These are phyloP conservation scores for Albugo candida DNA, from an alignment of 352 stramenopile genomes.

Conservation along the genomic window DNA sequence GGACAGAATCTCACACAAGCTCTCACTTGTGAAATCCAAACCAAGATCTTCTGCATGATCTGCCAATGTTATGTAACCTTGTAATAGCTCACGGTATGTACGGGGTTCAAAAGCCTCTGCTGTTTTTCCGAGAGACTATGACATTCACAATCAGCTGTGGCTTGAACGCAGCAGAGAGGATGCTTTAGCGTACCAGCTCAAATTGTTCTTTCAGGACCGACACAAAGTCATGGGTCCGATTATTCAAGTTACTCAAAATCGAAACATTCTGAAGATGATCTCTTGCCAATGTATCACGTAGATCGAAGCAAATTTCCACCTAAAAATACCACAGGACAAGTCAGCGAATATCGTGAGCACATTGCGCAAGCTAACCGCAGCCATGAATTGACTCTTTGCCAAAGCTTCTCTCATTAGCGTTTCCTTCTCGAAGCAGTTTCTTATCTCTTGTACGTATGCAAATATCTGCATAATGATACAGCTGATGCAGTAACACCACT, in stretches of 20 bases:
- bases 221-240: slow-evolving; percentile 57
- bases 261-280: slow-evolving; percentile 26
- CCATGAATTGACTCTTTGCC: slow-evolving; percentile 40
- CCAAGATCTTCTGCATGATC: slow-evolving; percentile 56
- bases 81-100: slow-evolving; percentile 63
- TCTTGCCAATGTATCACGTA: slow-evolving; percentile 25
- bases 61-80: slow-evolving; percentile 57
- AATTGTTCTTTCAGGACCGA: slow-evolving; percentile 49
- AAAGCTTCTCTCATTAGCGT: slow-evolving; percentile 52
- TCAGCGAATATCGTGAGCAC: not conserved
- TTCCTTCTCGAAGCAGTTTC: slow-evolving; percentile 52
- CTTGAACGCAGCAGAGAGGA: too few relatives aligned
- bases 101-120: slow-evolving; percentile 44
- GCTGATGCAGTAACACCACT: not conserved
- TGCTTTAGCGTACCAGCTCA: slow-evolving; percentile 44
- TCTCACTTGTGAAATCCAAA: slow-evolving; percentile 52
- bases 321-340: slow-evolving; percentile 6
- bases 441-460: slow-evolving; percentile 18
- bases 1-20: slow-evolving; percentile 39
- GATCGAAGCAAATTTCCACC: slow-evolving; percentile 50
- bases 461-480: slow-evolving; percentile 26
- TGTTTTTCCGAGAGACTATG: slow-evolving; percentile 49
- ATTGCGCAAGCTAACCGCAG: slow-evolving; percentile 15
- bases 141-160: not conserved
- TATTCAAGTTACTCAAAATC: slow-evolving; percentile 34